Percentiles rank a stretch among this genome's conserved stretches.
Evolutionary conservation across 441 rosid species (phyloP).

Genomic region (Macaranga tanarius): DNA sequence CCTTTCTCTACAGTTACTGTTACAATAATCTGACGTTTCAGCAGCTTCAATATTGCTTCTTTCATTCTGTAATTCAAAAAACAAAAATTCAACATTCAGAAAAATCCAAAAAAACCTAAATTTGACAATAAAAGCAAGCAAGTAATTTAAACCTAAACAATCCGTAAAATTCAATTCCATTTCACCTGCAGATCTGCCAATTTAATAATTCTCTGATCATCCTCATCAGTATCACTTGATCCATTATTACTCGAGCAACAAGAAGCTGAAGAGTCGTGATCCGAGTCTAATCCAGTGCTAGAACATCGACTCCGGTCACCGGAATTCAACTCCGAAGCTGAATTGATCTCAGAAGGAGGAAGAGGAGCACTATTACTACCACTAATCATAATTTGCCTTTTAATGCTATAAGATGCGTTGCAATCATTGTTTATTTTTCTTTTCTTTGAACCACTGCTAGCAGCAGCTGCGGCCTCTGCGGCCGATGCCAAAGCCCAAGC

Average conservation of each 20-base stretch:
- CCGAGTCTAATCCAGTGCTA: conserved; percentile 29
- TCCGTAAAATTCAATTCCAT: background rate
- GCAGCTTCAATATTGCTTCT: conserved; percentile 45
- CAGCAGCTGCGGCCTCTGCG: no score
- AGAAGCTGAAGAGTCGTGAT: conserved; percentile 38
- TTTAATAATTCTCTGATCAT: conserved; percentile 32
- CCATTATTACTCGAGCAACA: conserved; percentile 65
- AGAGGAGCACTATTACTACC: no score
- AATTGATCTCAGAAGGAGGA: conserved; percentile 19
- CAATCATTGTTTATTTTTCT: conserved; percentile 29
- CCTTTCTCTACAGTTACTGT: conserved; percentile 44
- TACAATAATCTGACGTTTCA: conserved; percentile 47
- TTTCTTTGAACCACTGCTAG: conserved; percentile 29
- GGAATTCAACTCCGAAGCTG: conserved; percentile 18
- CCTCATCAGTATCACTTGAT: conserved; percentile 34
- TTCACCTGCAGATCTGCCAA: conserved; percentile 67
- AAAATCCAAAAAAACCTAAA: conserved; percentile 3
- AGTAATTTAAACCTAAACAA: conserved; percentile 18
- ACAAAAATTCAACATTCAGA: conserved; percentile 19
- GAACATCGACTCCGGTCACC: conserved; percentile 24
- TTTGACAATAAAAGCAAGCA: conserved; percentile 24
- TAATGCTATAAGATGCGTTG: conserved; percentile 19
- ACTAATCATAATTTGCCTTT: conserved; percentile 20
- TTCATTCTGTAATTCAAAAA: conserved; percentile 44
- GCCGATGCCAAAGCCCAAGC: conserved; percentile 30